Percentiles rank a stretch among this genome's conserved stretches.
These are phyloP conservation scores for Trichoderma lentiforme DNA, from an alignment of 2,329 filamentous ascomycete species.

Conservation along the genomic window DNA sequence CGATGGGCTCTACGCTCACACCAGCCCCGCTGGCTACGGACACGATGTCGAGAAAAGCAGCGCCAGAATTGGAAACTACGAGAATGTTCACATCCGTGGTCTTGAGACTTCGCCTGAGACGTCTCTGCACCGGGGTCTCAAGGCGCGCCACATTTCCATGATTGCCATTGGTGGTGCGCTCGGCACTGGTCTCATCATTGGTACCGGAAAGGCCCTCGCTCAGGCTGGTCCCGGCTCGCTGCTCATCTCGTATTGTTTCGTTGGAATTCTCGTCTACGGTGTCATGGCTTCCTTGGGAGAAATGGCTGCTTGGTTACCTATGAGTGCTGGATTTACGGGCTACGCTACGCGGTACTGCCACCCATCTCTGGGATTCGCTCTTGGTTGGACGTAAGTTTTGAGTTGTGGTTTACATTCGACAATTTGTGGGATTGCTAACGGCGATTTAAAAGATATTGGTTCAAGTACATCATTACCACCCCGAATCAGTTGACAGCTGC, in stretches of 20 bases:
- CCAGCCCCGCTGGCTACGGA: not conserved
- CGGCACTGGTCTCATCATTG: constrained; percentile 71
- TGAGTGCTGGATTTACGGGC: constrained; percentile 75
- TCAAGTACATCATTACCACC: constrained; percentile 81
- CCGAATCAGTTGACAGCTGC: constrained; percentile 81
- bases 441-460: constrained; percentile 48
- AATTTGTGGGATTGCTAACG: not conserved
- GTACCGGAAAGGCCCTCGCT: constrained; percentile 55
- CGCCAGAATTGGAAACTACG: constrained; percentile 12
- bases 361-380: constrained; percentile 73
- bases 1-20: constrained; percentile 13
- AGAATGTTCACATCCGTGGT: constrained; percentile 41
- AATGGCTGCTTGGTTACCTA: constrained; percentile 79
- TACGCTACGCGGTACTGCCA: constrained; percentile 79
- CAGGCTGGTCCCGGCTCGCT: constrained; percentile 61
- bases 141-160: constrained; percentile 55
- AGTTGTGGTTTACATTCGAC: not conserved
- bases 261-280: constrained; percentile 71
- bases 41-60: constrained; percentile 24
- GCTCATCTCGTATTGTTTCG: constrained; percentile 66
- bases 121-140: constrained; percentile 50
- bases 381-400: constrained; percentile 63
- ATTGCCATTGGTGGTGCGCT: constrained; percentile 73
- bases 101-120: constrained; percentile 49
- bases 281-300: constrained; percentile 81